These are phyloP conservation scores for Penicillium subrubescens DNA, from an alignment of 495 filamentous ascomycete genomes.

Conservation along the genomic window DNA sequence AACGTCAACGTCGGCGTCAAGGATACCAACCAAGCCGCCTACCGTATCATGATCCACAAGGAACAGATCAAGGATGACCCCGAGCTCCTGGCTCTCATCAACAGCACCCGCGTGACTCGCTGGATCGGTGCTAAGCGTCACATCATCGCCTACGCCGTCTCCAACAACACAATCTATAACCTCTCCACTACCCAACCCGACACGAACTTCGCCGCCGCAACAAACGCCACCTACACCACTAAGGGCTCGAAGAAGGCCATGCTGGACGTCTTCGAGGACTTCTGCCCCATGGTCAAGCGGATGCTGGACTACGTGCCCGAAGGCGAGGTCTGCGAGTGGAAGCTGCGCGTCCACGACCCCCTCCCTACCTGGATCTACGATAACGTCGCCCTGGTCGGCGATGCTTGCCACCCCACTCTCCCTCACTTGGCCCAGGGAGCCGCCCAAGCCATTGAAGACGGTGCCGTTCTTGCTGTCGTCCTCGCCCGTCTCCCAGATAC, in stretches of 20 bases:
- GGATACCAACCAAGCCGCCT: conserved; percentile 79
- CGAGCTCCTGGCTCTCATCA: conserved; percentile 67
- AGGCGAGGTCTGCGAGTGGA: conserved; percentile 81
- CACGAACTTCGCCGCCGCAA: conserved; percentile 68
- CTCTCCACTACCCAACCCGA: conserved; percentile 76
- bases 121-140: conserved; percentile 80
- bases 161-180: conserved; percentile 77
- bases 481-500: conserved; percentile 58
- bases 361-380: conserved; percentile 72
- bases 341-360: conserved; percentile 68
- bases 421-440: conserved; percentile 80
- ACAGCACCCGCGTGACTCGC: conserved; percentile 66
- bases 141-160: conserved; percentile 82
- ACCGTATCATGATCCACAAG: conserved; percentile 78
- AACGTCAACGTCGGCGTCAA: conserved; percentile 58
- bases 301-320: conserved; percentile 80
- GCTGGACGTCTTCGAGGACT: conserved; percentile 67
- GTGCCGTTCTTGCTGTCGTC: conserved; percentile 68
- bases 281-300: conserved; percentile 69
- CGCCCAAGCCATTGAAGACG: conserved; percentile 84
- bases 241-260: conserved; percentile 68
- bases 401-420: conserved; percentile 79
- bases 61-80: conserved; percentile 66
- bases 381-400: conserved; percentile 69
- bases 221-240: conserved; percentile 77